phyloP scores from a whole-genome alignment of 495 filamentous ascomycete species.

The Beverwykella pulmonaria region DNA sequence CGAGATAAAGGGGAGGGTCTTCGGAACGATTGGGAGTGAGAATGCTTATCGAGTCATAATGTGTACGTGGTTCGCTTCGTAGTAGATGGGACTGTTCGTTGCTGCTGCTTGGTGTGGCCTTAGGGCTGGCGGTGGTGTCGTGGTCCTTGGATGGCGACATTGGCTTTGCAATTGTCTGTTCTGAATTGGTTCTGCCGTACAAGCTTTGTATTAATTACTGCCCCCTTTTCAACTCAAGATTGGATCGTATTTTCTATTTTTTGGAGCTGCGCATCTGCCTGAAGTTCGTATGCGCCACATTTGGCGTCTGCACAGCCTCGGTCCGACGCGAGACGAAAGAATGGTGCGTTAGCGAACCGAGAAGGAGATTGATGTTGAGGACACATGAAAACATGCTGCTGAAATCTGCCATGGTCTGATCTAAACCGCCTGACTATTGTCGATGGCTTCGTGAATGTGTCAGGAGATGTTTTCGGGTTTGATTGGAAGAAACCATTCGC shows the following conservation, averaged over 20 bases:
- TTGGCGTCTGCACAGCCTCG: background rate
- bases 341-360: background rate
- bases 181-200: background rate
- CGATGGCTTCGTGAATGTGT: too few species aligned
- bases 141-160: background rate
- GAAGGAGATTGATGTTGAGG: background rate
- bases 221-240: background rate
- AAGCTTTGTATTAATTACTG: background rate
- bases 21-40: background rate
- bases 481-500: too few species aligned
- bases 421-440: too few species aligned
- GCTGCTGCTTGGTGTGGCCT: background rate
- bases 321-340: background rate
- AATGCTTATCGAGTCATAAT: too few species aligned
- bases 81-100: background rate
- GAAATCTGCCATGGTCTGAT: too few species aligned
- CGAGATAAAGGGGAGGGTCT: background rate
- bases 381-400: background rate
- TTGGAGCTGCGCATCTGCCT: background rate
- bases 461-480: too few species aligned
- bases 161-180: background rate
- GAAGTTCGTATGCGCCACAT: background rate
- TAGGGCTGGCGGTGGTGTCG: background rate
- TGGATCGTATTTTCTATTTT: background rate
- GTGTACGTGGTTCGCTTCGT: too few species aligned